Conservation (phyloP, 306 rosid species). For the Dryas octopetala region DNA sequence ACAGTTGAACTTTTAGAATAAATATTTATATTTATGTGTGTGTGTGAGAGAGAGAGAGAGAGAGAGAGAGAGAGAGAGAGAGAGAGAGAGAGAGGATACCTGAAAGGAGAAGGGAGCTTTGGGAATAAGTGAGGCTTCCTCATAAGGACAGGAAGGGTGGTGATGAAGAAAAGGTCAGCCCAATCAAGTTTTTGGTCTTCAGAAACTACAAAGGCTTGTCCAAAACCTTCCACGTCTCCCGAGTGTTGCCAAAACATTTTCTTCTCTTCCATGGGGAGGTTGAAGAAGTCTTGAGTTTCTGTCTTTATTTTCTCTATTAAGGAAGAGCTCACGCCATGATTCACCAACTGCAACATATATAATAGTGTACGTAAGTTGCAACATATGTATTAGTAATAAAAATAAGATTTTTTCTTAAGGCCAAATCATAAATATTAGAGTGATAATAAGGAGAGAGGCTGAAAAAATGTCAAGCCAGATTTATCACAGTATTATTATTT, state of each 20-base stretch:
- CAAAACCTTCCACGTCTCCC: constrained; percentile 57
- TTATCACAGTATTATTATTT: no score
- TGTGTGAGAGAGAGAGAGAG: no score
- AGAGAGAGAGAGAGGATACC: constrained; percentile 24
- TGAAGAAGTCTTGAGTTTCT: constrained; percentile 43
- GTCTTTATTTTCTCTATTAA: constrained; percentile 42
- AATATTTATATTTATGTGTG: no score
- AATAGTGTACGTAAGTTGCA: background rate
- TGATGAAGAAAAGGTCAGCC: constrained; percentile 45
- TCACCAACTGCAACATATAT: constrained; percentile 39
- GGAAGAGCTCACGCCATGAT: constrained; percentile 47
- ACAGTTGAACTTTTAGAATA: no score
- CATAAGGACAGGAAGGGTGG: constrained; percentile 35
- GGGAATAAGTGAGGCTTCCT: constrained; percentile 54
- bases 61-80: background rate
- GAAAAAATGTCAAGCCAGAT: no score
- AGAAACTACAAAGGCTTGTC: constrained; percentile 52
- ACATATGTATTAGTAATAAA: no score
- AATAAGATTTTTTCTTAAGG: no score
- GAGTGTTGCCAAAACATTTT: constrained; percentile 44
- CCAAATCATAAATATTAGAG: no score
- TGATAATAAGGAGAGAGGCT: no score
- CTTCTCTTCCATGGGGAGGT: constrained; percentile 54
- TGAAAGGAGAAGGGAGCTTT: constrained; percentile 46
- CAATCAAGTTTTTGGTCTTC: constrained; percentile 52